Evolutionary conservation across 306 rosid species (phyloP), one percentile per base, ranked within the genome.

Genomic region (Sindora glabra): DNA sequence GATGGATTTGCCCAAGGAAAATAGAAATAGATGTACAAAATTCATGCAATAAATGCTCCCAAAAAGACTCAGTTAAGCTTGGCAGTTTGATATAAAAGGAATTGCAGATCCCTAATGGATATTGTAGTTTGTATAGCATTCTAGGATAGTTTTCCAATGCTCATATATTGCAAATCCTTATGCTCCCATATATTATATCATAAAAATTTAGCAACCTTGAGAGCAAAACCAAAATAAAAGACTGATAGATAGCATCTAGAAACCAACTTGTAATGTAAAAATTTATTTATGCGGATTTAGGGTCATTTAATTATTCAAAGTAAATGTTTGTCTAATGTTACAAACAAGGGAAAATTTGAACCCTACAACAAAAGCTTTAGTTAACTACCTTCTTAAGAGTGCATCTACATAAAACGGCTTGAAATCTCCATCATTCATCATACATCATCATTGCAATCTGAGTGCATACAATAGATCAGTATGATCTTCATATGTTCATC

Each of bases 381-480:
- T 77, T 70, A 46, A 68, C 87, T 74, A 82, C 86, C 96, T 91
- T 79, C 70, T 58, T 72, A 56, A 79, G 82, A 67, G 79, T 62
- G 82, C 84, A 77, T 61, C 83, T 71, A 79, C 83, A 74, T 71
- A 47, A 67, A 78, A 72, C 83, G 57, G 81, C 96, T 60, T 27
- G 85, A 86, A 73, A 84, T 86, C 76, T 78, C 80, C 61, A 81
- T 80, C 70, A 83, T 74, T 81, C 98, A 91, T 88, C 96, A 85
- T 79, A 86, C 95, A 89, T 89, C 95, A 86, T 86, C 95, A 77
- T 83, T 86, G 95, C 89, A 83, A 83, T 77, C 96, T 87, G 96
- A 73, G 83, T 62, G 77, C 76, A 88, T 90, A 80, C 73, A 87
- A 78, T 74, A 81, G 82, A 90, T 70, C 84, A 78, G 86, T 63